A percentile compares a stretch with the other conserved stretches of the same genome.
Conservation (phyloP, 2,329 filamentous ascomycete genomes). For the Ilyonectria mors-panacis region DNA sequence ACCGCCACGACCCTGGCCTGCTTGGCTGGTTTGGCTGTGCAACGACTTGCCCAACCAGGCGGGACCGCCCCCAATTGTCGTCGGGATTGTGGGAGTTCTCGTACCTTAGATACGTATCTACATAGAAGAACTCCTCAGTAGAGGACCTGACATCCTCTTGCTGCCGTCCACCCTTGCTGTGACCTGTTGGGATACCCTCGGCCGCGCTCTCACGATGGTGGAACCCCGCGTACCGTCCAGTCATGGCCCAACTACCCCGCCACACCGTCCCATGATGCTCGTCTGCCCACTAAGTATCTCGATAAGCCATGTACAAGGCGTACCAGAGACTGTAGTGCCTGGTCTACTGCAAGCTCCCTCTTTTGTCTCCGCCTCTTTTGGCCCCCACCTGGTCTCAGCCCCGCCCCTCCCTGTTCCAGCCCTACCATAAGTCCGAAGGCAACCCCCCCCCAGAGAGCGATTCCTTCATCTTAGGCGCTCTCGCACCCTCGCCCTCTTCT, state of each 20-base stretch:
- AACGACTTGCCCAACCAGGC: conserved; percentile 2
- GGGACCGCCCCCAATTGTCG: conserved; percentile 17
- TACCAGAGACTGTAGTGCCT: neutral
- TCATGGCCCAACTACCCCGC: neutral
- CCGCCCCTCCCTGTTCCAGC: conserved; percentile 40
- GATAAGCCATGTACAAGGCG: neutral
- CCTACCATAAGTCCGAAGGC: conserved; percentile 36
- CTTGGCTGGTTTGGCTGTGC: conserved; percentile 8
- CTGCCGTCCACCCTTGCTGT: neutral
- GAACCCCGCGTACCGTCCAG: neutral
- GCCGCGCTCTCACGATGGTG: neutral
- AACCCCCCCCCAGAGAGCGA: conserved; percentile 17
- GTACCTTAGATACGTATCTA: conserved; percentile 1
- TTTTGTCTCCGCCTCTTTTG: conserved; percentile 11
- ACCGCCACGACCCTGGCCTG: neutral
- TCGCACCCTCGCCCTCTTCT: neutral
- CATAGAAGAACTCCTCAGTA: neutral
- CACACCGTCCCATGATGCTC: neutral
- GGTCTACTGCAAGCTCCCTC: conserved; percentile 1
- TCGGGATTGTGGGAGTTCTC: conserved; percentile 4
- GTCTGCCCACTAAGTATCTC: neutral
- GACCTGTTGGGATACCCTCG: neutral
- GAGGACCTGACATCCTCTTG: neutral
- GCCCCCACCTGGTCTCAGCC: conserved; percentile 41
- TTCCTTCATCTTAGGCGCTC: conserved; percentile 18